Conservation (phyloP, 805 yeast species). For the Kockiozyma suomiensis region DNA sequence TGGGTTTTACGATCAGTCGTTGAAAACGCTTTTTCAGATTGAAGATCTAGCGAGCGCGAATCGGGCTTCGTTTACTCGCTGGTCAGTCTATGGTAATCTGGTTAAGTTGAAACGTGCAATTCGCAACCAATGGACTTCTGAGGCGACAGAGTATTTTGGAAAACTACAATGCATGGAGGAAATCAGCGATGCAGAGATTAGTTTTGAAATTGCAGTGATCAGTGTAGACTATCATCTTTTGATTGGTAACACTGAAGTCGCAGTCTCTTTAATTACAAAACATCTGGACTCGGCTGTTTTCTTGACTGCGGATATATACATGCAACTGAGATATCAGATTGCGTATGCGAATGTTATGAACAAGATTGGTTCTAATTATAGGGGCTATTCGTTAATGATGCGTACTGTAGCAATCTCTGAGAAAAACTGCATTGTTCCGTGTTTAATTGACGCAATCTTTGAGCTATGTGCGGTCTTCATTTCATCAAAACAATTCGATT, state of each 20-base stretch:
- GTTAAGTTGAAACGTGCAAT: neutral
- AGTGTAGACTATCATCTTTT: neutral
- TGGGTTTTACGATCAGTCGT: neutral
- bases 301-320: neutral
- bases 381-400: slow-evolving; percentile 25
- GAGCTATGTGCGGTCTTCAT: slow-evolving; percentile 52
- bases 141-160: neutral
- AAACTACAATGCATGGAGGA: neutral
- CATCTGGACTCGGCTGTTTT: neutral
- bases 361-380: neutral
- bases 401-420: slow-evolving; percentile 46
- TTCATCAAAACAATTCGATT: slow-evolving; percentile 47
- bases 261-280: slow-evolving; percentile 1
- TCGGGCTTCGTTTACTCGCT: neutral
- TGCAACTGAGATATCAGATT: slow-evolving; percentile 18
- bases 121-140: neutral
- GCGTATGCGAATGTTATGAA: slow-evolving; percentile 11
- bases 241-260: neutral
- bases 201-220: neutral
- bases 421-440: slow-evolving; percentile 49
- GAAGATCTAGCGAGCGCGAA: neutral
- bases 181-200: neutral
- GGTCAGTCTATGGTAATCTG: neutral
- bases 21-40: neutral
- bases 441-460: slow-evolving; percentile 52